Evolutionary conservation across 108 stramenopile genomes (phyloP), one percentile per base, ranked within the genome.

Genomic region (Fistulifera solaris): DNA sequence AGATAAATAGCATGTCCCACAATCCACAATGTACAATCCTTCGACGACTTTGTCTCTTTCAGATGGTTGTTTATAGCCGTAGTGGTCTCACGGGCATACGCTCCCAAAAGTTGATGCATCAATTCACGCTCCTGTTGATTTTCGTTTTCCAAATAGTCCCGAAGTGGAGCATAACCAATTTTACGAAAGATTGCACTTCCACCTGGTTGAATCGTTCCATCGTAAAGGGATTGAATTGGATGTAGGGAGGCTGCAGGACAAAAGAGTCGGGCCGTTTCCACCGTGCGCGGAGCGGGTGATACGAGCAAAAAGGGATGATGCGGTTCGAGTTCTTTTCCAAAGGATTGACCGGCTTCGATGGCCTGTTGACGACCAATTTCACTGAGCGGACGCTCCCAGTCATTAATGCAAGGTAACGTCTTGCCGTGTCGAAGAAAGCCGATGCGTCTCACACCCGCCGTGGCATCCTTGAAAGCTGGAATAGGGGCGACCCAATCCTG

Each of bases 1-100:
- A 73, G 48, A 61, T 77, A 77, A 31, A 77, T 63, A 14, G 76
- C 76, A 59, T 77, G 76, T 17, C 54, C 72, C 17, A 73, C 56
- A 41, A 77, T 43, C 49, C 59, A 52, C 12, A 77, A 58, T 0
- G 70, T 76, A 14, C 38, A 48, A 10, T 17, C 40, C 58, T 35
- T 16, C 26, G 18, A 25, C 16, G 26, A 23, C 18, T 13, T 54
- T 54, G 1, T 52, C 23, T 27, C 5, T 38, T 35, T 57, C 64
- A 15, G 39, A 45, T 35, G 31, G 31, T 35, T 8, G 3, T 6
- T 8, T 14, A 76, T 61, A 25, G 54, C 38, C 25, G 61, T 41
- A 15, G 69, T 43, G 15, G 59, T 40, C 16, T 44, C 23, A 19
- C 56, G 38, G 6, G 70, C 67, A 54, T 77, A 77, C n/a, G 8